phyloP scores from a whole-genome alignment of 768 basidiomycete genomes.

The Trametes cubensis region DNA sequence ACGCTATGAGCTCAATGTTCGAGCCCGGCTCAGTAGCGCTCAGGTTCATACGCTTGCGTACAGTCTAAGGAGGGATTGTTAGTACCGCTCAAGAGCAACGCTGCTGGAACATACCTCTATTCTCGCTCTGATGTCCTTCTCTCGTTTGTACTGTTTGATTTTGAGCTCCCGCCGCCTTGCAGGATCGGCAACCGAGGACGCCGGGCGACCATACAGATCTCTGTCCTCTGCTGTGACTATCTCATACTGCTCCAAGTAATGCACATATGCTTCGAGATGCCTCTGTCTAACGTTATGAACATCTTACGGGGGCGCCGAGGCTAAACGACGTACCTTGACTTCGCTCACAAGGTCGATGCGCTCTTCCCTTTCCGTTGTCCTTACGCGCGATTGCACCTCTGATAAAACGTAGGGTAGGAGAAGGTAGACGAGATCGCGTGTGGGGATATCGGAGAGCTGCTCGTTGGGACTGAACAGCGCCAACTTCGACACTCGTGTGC shows the following conservation, averaged over 20 bases:
- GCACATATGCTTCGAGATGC: constrained; percentile 32
- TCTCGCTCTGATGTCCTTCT: constrained; percentile 73
- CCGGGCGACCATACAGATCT: constrained; percentile 51
- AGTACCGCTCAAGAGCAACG: not conserved
- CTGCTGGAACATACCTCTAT: constrained; percentile 57
- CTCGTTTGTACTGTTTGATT: constrained; percentile 86
- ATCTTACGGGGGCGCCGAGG: not conserved
- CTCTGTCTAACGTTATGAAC: constrained; percentile 18
- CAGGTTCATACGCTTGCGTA: constrained; percentile 58
- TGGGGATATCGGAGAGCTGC: constrained; percentile 77
- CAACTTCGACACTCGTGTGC: constrained; percentile 57
- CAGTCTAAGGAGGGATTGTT: constrained; percentile 39
- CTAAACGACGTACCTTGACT: constrained; percentile 53
- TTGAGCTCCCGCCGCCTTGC: constrained; percentile 80
- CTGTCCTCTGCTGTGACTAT: constrained; percentile 66
- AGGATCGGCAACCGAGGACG: constrained; percentile 59
- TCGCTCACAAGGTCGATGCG: constrained; percentile 58
- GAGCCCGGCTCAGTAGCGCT: constrained; percentile 38
- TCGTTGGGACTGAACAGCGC: constrained; percentile 86
- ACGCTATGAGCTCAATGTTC: constrained; percentile 66
- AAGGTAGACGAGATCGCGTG: constrained; percentile 74
- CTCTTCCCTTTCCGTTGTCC: constrained; percentile 56
- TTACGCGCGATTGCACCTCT: constrained; percentile 64
- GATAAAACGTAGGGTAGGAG: constrained; percentile 68
- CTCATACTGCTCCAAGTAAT: constrained; percentile 62